phyloP scores from a whole-genome alignment of 176 grass and related monocot species.

The bread wheat (Triticum aestivum) region IWGSC_CS_RefSeq_v2.1 NC_057800.1:510164053-510164552 shows the following conservation, averaged over 20 bases:
- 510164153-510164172: background rate
- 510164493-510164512: background rate
- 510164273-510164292: slow-evolving; percentile 98
- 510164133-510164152: background rate
- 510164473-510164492: slow-evolving; percentile 77
- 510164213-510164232: slow-evolving; percentile 16
- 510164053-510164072: slow-evolving; percentile 21
- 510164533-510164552: slow-evolving; percentile 10
- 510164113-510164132: slow-evolving; percentile 6
- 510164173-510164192: slow-evolving; percentile 12
- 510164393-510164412: slow-evolving; percentile 95
- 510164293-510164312: slow-evolving; percentile 74
- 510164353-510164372: slow-evolving; percentile 94
- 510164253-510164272: slow-evolving; percentile 26
- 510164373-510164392: slow-evolving; percentile 91
- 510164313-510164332: slow-evolving; percentile 68
- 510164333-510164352: slow-evolving; percentile 68
- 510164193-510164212: background rate
- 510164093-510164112: slow-evolving; percentile 27
- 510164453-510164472: slow-evolving; percentile 98
- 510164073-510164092: background rate
- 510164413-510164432: slow-evolving; percentile 83
- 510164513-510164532: slow-evolving; percentile 4
- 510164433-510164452: slow-evolving; percentile 82
- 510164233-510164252: slow-evolving; percentile 17